These are phyloP conservation scores for Hura crepitans DNA, from an alignment of 441 rosid genomes.

Conservation along the genomic window DNA sequence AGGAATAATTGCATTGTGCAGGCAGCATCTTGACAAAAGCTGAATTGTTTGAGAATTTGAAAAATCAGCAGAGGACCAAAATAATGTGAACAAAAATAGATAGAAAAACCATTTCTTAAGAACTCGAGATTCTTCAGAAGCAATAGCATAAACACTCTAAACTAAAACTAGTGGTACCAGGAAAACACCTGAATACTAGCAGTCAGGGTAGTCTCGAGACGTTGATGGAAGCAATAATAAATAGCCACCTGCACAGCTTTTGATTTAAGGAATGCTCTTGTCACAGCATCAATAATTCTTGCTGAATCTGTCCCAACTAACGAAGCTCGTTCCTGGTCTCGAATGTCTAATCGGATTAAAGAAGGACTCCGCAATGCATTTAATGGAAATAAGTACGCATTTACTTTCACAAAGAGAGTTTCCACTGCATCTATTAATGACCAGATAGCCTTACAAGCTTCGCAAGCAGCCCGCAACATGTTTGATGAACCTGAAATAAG, in stretches of 20 bases:
- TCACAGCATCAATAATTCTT: constrained; percentile 62
- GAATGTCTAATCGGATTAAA: constrained; percentile 54
- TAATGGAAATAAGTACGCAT: constrained; percentile 56
- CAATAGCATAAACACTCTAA: neutral
- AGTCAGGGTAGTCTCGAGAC: constrained; percentile 51
- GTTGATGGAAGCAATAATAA: constrained; percentile 76
- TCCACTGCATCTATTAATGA: constrained; percentile 66
- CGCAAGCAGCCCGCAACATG: constrained; percentile 74
- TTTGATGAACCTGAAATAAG: constrained; percentile 73
- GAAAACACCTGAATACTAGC: constrained; percentile 74
- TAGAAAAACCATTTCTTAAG: constrained; percentile 4
- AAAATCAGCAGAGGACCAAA: neutral
- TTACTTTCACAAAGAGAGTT: constrained; percentile 44
- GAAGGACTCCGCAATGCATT: constrained; percentile 54
- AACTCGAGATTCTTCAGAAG: constrained; percentile 16
- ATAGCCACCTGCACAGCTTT: constrained; percentile 75
- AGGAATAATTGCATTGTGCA: constrained; percentile 68
- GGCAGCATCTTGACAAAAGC: constrained; percentile 89
- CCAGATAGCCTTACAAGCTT: constrained; percentile 83
- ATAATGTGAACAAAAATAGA: constrained; percentile 2
- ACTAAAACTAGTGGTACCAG: neutral
- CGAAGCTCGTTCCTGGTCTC: constrained; percentile 54
- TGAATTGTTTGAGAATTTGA: constrained; percentile 34
- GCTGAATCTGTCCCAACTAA: constrained; percentile 53
- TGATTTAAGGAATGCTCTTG: constrained; percentile 71